These are phyloP conservation scores for Prototheca wickerhamii DNA, from an alignment of 163 green algal genomes.

Conservation along the genomic window DNA sequence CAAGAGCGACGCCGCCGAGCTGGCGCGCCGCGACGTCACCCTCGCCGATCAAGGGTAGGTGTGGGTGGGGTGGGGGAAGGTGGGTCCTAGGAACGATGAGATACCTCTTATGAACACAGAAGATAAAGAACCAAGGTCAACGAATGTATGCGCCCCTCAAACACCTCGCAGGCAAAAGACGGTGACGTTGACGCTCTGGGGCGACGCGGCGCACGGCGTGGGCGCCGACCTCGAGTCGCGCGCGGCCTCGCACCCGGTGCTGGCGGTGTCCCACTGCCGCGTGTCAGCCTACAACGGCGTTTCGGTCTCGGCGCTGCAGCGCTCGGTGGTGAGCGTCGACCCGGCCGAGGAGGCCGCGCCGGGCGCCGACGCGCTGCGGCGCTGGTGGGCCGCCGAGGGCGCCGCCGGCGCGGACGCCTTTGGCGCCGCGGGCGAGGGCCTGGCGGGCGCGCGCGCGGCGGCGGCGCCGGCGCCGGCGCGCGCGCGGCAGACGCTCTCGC, in stretches of 20 bases:
- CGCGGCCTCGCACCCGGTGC: conserved; percentile 19
- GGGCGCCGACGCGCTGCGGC: conserved; percentile 37
- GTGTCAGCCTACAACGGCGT: conserved; percentile 69
- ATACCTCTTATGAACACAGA: no score
- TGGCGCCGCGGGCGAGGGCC: conserved; percentile 47
- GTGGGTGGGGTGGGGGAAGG: neutral
- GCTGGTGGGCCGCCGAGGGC: conserved; percentile 54
- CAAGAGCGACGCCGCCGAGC: conserved; percentile 65
- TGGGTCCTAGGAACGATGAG: no score
- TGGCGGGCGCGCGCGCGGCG: conserved; percentile 21
- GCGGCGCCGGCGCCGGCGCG: no score
- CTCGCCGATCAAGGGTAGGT: conserved; percentile 56
- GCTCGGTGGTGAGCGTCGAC: conserved; percentile 45
- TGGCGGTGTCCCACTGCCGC: conserved; percentile 41
- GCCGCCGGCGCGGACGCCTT: conserved; percentile 16
- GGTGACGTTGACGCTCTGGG: conserved; percentile 74
- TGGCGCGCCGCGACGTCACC: conserved; percentile 62
- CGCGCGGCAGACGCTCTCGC: conserved; percentile 1
- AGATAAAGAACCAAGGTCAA: no score
- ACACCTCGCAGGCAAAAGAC: conserved; percentile 41
- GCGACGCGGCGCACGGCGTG: conserved; percentile 33
- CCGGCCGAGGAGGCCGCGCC: conserved; percentile 17
- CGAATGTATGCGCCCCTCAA: neutral
- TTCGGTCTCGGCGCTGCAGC: conserved; percentile 39
- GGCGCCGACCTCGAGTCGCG: conserved; percentile 43